phyloP scores from a whole-genome alignment of 1,139 yeast genomes.

The Blastobotrys niveus region DNA sequence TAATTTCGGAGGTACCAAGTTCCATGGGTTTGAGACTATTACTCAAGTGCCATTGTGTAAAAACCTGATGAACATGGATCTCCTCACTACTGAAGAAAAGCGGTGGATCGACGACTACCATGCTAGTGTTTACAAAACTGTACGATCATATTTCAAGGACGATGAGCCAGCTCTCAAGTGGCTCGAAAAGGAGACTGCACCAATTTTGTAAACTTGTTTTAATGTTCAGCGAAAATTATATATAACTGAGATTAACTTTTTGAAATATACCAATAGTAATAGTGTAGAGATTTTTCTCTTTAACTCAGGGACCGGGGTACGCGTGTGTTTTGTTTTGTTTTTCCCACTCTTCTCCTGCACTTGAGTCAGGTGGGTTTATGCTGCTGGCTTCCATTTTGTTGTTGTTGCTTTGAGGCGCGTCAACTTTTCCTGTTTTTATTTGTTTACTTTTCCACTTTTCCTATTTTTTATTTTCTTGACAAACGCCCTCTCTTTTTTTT shows the following conservation, averaged over 20 bases:
- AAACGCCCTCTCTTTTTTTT: not conserved
- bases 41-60: constrained; percentile 84
- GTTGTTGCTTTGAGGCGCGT: too few relatives aligned
- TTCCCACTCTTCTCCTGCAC: too few relatives aligned
- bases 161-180: constrained; percentile 49
- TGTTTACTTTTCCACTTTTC: not conserved
- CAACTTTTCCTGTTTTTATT: not conserved
- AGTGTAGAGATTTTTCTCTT: too few relatives aligned
- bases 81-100: constrained; percentile 59
- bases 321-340: too few relatives aligned
- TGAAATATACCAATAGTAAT: too few relatives aligned
- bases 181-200: constrained; percentile 68
- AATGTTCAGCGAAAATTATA: too few relatives aligned
- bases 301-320: too few relatives aligned
- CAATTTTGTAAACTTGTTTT: constrained; percentile 25
- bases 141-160: constrained; percentile 46
- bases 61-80: constrained; percentile 52
- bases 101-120: constrained; percentile 69
- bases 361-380: too few relatives aligned
- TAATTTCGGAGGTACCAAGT: constrained; percentile 49
- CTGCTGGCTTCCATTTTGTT: too few relatives aligned
- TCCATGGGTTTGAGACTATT: constrained; percentile 73
- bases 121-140: constrained; percentile 50
- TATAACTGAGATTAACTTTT: too few relatives aligned
- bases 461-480: not conserved